Base-by-base conservation (phyloP, 805 yeast genomes). In the Cyberlindnera mycetangii region DNA sequence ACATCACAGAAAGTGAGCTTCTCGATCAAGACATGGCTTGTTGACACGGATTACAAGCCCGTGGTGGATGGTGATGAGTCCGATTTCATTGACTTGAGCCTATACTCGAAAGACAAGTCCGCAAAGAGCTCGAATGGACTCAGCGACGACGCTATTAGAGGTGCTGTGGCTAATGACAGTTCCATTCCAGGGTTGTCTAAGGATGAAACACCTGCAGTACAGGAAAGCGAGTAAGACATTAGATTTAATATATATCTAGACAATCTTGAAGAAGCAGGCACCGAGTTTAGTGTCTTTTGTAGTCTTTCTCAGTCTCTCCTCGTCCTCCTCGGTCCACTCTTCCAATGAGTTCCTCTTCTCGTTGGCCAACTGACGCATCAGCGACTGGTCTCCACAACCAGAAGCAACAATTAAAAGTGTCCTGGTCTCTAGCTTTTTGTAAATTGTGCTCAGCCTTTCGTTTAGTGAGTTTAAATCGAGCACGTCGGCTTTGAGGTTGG, bases 351-450 rank as follows among this genome's bases (percentile, higher is more conserved):
- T 62, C 37, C 70, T 65, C 49, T 72, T 71, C 24, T 72, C 52
- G 10, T 59, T 58, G 39, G 74, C 76, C 34, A 88, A 64, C 37
- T 64, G 60, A 41, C 64, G 62, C 65, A 80, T 67, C 51, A 63
- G 58, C 9, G 72, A 61, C 3, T 81, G 76, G 54, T 81, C 79
- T 10, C 89, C 88, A 40, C 75, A 67, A 2, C 86, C 88, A 0
- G 87, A 72, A 53, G 79, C 69, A 1, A 89, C 56, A 1, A 88
- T 66, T 14, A 90, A 52, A 18, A 81, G 62, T 0, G 95, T 74
- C 28, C 80, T 73, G 2, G 66, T 63, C 0, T 95, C 87, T 17
- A 85, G 54, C 2, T 60, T 49, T 1, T 69, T 64, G 56, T 83
- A 79, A 14, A 90, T 64, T 32, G 59, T 59, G 14, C 60, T 50